Evolutionary conservation across 2,329 filamentous ascomycete genomes (phyloP).

Genomic region (Neurospora sp.): DNA sequence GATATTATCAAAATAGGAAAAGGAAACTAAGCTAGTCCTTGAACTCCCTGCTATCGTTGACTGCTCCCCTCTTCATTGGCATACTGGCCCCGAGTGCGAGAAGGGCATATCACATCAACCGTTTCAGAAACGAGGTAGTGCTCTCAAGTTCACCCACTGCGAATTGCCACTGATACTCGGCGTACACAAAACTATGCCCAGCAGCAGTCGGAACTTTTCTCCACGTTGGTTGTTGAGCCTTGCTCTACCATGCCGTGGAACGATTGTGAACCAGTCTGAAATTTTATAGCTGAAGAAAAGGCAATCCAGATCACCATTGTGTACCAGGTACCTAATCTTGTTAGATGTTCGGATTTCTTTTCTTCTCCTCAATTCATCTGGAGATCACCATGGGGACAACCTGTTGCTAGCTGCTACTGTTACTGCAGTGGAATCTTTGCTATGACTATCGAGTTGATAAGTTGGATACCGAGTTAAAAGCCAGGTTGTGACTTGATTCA

Average conservation of each 20-base stretch:
- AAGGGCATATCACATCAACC: background rate
- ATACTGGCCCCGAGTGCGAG: background rate
- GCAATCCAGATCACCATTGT: background rate
- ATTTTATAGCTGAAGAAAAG: background rate
- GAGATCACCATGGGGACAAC: background rate
- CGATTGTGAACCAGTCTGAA: background rate
- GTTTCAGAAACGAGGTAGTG: background rate
- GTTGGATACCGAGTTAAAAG: background rate
- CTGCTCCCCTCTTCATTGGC: background rate
- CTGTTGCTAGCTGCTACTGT: background rate
- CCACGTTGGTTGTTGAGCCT: background rate
- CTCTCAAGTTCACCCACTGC: background rate
- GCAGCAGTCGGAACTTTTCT: background rate
- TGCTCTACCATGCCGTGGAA: background rate
- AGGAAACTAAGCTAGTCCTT: background rate
- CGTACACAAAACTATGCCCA: background rate
- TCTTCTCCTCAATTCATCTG: background rate
- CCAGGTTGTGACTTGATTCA: background rate
- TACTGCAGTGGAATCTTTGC: background rate
- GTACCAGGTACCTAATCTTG: background rate
- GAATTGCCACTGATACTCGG: background rate
- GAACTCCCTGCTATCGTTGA: background rate
- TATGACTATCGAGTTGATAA: background rate
- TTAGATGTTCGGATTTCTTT: background rate
- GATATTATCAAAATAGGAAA: background rate